Percentiles rank a stretch among this genome's conserved stretches.
These are phyloP conservation scores for Coemansia sp. DNA, from an alignment of 192 early-diverging fungal species.

Conservation along the genomic window DNA sequence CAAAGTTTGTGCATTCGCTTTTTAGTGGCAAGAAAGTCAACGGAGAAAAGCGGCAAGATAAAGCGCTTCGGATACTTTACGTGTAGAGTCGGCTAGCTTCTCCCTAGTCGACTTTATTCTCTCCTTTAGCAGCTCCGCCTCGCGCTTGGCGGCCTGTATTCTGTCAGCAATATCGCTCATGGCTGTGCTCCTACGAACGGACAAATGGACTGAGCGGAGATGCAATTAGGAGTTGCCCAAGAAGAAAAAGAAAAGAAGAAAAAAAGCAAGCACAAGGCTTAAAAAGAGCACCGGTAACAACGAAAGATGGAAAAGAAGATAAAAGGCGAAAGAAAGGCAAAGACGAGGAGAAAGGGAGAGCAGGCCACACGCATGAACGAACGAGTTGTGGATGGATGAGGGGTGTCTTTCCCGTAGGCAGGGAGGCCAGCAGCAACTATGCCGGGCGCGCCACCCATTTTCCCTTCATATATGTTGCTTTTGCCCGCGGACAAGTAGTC, in stretches of 20 bases:
- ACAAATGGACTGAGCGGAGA: neutral
- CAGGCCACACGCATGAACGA: neutral
- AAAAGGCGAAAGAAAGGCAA: conserved; percentile 3
- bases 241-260: conserved; percentile 1
- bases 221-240: neutral
- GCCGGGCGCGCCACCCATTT: neutral
- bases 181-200: neutral
- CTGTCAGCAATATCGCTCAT: conserved; percentile 82
- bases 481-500: neutral
- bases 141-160: conserved; percentile 85
- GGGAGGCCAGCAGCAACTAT: neutral
- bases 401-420: neutral
- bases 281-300: neutral
- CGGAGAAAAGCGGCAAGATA: neutral
- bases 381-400: neutral
- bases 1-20: neutral
- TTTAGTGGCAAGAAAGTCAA: neutral
- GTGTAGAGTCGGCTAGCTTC: conserved; percentile 91
- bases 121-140: conserved; percentile 95
- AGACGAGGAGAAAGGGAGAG: neutral
- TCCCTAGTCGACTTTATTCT: conserved; percentile 93
- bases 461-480: conserved; percentile 1
- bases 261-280: conserved; percentile 2
- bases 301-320: neutral
- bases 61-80: conserved; percentile 67